Conservation (phyloP, 192 early-diverging fungal genomes). For the Coemansia sp. region DNA sequence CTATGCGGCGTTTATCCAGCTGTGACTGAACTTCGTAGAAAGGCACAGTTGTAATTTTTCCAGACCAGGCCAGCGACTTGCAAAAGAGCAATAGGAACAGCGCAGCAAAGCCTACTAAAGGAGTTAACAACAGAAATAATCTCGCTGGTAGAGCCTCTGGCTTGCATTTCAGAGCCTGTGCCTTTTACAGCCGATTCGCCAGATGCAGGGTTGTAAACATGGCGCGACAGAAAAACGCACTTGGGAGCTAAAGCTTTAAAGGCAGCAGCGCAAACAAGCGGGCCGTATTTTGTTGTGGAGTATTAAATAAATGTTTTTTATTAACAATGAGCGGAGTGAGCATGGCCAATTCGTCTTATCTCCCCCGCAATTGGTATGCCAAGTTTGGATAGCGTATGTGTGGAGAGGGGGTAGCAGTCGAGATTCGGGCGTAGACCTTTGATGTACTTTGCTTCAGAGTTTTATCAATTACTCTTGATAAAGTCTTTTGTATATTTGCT, state of each 20-base stretch:
- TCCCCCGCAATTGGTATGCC: neutral
- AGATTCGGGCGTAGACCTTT: neutral
- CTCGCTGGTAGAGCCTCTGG: neutral
- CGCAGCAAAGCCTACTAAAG: neutral
- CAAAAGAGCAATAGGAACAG: neutral
- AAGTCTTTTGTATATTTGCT: neutral
- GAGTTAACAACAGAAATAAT: neutral
- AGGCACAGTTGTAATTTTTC: neutral
- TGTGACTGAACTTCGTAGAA: neutral
- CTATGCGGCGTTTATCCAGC: neutral
- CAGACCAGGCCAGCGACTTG: neutral
- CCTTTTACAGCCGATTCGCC: conserved; percentile 17
- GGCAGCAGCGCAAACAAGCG: conserved; percentile 24
- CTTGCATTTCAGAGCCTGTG: conserved; percentile 37
- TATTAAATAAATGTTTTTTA: conserved; percentile 19
- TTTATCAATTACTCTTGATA: neutral
- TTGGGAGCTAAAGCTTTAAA: conserved; percentile 19
- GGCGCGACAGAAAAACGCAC: neutral
- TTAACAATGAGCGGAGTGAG: conserved; percentile 3
- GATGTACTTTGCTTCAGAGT: neutral
- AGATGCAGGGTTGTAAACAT: conserved; percentile 16
- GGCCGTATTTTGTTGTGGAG: conserved; percentile 33
- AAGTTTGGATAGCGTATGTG: neutral
- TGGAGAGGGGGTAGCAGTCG: neutral
- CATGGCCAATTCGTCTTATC: neutral